These are phyloP conservation scores for Monosporascus sp. DNA, from an alignment of 2,329 filamentous ascomycete genomes.

Conservation along the genomic window DNA sequence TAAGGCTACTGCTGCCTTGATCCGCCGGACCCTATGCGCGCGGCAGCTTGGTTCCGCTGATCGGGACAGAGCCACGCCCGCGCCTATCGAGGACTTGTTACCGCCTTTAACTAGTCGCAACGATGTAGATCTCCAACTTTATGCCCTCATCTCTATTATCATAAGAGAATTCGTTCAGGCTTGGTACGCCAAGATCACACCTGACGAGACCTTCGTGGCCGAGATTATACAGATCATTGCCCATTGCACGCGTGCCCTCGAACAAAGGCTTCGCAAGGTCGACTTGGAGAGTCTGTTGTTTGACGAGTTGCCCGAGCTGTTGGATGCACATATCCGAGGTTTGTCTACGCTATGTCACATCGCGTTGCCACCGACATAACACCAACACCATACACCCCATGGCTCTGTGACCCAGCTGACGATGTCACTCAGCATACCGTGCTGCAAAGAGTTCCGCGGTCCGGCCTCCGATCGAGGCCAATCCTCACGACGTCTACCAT, in stretches of 20 bases:
- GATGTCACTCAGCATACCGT: slow-evolving; percentile 59
- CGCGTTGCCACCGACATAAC: neutral
- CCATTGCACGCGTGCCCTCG: slow-evolving; percentile 81
- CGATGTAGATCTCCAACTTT: slow-evolving; percentile 87
- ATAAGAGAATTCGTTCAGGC: slow-evolving; percentile 84
- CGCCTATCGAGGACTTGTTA: slow-evolving; percentile 72
- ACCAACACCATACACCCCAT: neutral
- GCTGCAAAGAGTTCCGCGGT: slow-evolving; percentile 55
- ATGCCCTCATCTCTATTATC: slow-evolving; percentile 85
- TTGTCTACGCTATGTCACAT: slow-evolving; percentile 17
- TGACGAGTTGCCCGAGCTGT: slow-evolving; percentile 78
- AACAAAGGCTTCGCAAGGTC: slow-evolving; percentile 76
- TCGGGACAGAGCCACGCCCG: slow-evolving; percentile 45
- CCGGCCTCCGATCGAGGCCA: slow-evolving; percentile 53
- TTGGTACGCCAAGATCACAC: slow-evolving; percentile 91
- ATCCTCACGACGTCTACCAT: slow-evolving; percentile 72
- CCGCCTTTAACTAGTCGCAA: slow-evolving; percentile 92
- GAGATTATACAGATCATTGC: slow-evolving; percentile 88
- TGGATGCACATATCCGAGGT: slow-evolving; percentile 80
- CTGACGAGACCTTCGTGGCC: slow-evolving; percentile 80
- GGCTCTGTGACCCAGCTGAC: slow-evolving; percentile 3
- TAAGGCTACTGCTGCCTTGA: slow-evolving; percentile 71
- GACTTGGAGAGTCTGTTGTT: slow-evolving; percentile 79
- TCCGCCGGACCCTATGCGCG: slow-evolving; percentile 79
- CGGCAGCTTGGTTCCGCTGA: slow-evolving; percentile 49